Base-by-base conservation (phyloP, 495 filamentous ascomycete genomes). In the Aspergillus saccharolyticus region DNA sequence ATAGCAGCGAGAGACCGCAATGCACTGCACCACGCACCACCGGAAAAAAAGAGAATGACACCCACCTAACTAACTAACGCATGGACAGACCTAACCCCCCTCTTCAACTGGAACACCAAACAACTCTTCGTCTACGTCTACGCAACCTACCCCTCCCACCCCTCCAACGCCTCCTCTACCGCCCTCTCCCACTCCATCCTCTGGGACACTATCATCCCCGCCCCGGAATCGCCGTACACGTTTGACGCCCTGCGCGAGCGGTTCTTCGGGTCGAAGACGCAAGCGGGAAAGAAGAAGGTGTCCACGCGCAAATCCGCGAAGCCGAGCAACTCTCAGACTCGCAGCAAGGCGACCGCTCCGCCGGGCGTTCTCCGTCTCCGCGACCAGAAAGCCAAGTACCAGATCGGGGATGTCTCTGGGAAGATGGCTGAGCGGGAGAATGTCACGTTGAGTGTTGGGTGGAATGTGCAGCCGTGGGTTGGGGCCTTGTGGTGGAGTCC, bases 91-190 rank as follows among this genome's bases (percentile, higher is more conserved):
- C 82, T 98, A 52, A 83, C 85, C 55, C 86, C 88, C 24, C 86
- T 99, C 65, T 97, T 96, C 85, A 96, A 88, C 73, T 99, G 95
- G 95, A 99, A 99, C 78, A 99, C 94, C n/a, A 99, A 99, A 74
- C 91, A 97, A 73, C 73, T 97, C 63, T 99, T 97, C 75, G 84
- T 95, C 71, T 98, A 94, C 80, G 84, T 98, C 48, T 89, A 89
- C 50, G 91, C 92, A 33, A 84, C 84, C 21, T 98, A 93, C 80
- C 88, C 91, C 51, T 80, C 84, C 20, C 56, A 57, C 43, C 62
- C 54, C 59, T 66, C 45, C 61, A 55, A 42, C 56, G 70, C 52
- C 79, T 28, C 5, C 47, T 21, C 44, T 0, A 5, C 74, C 16
- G 63, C 33, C 33, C 2, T 66, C 53, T 79, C 82, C 62, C 83